Base-by-base conservation (phyloP, 306 rosid species). In the Cyclanthera cordifolia region DNA sequence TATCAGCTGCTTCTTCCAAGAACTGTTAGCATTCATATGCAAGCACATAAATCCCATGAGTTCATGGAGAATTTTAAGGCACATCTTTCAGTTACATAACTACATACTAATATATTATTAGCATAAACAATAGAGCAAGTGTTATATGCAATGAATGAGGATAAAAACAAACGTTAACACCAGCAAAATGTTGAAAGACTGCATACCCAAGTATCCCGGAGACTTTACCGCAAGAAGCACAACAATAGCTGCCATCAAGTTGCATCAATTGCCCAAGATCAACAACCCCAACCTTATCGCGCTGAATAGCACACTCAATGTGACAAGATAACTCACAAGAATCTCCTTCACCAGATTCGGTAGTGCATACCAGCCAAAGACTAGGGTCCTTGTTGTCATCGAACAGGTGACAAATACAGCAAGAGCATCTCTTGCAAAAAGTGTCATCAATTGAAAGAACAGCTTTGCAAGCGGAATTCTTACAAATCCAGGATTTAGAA, bases 311-410 rank as follows among this genome's bases (percentile, higher is more conserved):
- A 80, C 99, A 94, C 69, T 94, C 99, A 4, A 94, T 86, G 76
- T 94, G 99, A 74, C 99, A 94, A 81, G 99, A 94, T 73, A 88
- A 67, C 19, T 91, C 99, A 59, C 99, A 94, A 25, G 97, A 94
- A 72, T 90, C 99, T 71, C 87, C 87, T 73, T 74, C 79, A 66
- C 82, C 76, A 68, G 96, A 85, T 65, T 94, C 97, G 55, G 88
- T 81, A 50, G 90, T 64, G 84, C 99, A 94, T 69, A 88, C 99
- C 80, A 90, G 79, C 99, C 99, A 94, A 75, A 94, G 99, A 74
- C 99, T 94, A 32, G 99, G 99, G 75, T 94, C 99, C 87, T 94
- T 94, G 80, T 94, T 94, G 82, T 94, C 99, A 69, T 94, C 99
- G 64, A 88, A 94, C 63, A 85, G 83, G 70, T 94, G 99, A 69